Conservation (phyloP, 371 early-diverging fungal genomes). For the Mucor lusitanicus region DNA sequence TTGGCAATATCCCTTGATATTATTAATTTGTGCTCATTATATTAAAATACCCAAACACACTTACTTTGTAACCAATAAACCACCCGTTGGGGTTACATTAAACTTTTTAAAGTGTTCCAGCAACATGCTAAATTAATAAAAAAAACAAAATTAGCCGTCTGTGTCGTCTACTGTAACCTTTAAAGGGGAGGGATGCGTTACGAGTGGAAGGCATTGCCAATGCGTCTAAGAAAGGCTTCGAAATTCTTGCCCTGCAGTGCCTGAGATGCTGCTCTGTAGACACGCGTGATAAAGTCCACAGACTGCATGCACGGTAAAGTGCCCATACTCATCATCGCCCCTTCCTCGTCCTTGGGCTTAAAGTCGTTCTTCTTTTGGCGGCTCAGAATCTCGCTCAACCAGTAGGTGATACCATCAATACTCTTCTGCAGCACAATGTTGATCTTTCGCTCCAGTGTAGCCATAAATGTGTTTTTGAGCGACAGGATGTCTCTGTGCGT, state of each 20-base stretch:
- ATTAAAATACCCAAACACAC: constrained; percentile 9
- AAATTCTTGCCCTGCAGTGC: constrained; percentile 81
- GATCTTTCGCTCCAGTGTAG: constrained; percentile 73
- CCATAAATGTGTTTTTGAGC: constrained; percentile 86
- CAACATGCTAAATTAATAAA: constrained; percentile 60
- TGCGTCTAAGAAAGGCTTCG: constrained; percentile 72
- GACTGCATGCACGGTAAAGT: constrained; percentile 78
- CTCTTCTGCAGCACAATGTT: constrained; percentile 81
- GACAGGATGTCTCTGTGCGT: constrained; percentile 83
- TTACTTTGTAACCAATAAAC: constrained; percentile 85
- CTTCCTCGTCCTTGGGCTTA: constrained; percentile 83
- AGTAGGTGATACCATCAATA: constrained; percentile 59
- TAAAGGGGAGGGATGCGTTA: not conserved
- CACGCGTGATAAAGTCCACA: constrained; percentile 66
- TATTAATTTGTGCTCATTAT: not conserved
- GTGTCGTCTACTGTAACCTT: too few relatives aligned
- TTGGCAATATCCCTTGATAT: constrained; percentile 82
- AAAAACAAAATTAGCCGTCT: not conserved
- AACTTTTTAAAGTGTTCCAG: constrained; percentile 93
- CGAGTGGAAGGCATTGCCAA: constrained; percentile 78
- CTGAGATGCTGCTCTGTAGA: constrained; percentile 59
- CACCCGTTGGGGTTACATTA: constrained; percentile 80
- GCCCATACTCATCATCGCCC: constrained; percentile 70
- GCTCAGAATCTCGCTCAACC: constrained; percentile 63
- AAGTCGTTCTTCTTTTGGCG: constrained; percentile 77